These are phyloP conservation scores for Puccinia horiana DNA, from an alignment of 1,284 basidiomycete genomes.

Conservation along the genomic window DNA sequence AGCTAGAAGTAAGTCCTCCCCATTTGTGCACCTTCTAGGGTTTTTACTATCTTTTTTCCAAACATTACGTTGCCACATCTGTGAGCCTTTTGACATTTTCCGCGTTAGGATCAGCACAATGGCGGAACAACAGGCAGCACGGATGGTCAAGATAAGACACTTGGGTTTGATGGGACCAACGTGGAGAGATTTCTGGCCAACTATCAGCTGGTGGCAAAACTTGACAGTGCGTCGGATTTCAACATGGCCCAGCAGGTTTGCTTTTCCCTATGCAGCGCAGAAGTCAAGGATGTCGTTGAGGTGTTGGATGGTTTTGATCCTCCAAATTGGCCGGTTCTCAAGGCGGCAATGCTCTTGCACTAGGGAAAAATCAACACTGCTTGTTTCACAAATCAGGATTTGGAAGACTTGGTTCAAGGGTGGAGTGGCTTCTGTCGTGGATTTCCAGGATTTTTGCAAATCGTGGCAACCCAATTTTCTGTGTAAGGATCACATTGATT, in stretches of 20 bases:
- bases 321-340: background rate
- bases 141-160: background rate
- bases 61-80: background rate
- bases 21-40: background rate
- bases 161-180: background rate
- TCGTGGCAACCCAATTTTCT: background rate
- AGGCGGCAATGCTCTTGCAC: background rate
- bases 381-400: background rate
- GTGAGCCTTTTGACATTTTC: background rate
- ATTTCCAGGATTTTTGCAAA: background rate
- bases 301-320: background rate
- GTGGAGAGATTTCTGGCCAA: background rate
- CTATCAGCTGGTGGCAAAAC: background rate
- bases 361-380: background rate
- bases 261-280: background rate
- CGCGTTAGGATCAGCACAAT: background rate
- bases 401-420: background rate
- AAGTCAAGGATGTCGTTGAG: background rate
- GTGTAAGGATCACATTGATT: background rate
- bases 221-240: background rate
- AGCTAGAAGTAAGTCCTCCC: constrained; percentile 2
- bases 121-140: too few relatives aligned
- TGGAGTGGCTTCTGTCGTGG: background rate
- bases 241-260: background rate
- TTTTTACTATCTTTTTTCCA: background rate